phyloP scores from a whole-genome alignment of 2,329 filamentous ascomycete species.

The Penicillium frequentans region DNA sequence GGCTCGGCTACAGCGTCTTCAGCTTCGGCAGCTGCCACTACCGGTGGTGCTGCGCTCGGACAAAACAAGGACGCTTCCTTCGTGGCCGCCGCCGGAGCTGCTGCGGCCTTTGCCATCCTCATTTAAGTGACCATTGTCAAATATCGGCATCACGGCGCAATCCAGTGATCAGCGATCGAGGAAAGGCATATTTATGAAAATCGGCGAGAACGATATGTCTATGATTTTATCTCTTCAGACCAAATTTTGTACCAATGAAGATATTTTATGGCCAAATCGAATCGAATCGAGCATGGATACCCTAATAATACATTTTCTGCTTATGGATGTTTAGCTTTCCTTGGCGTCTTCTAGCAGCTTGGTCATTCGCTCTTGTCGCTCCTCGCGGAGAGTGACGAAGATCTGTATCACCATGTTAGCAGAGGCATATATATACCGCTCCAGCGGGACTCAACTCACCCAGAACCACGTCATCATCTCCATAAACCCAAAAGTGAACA shows the following conservation, averaged over 20 bases:
- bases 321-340: background rate
- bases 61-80: constrained; percentile 26
- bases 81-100: constrained; percentile 31
- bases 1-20: constrained; percentile 19
- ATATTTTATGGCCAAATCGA: background rate
- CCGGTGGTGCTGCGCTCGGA: constrained; percentile 20
- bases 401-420: constrained; percentile 25
- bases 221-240: background rate
- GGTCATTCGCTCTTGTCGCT: constrained; percentile 33
- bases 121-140: constrained; percentile 13
- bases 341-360: constrained; percentile 20
- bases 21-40: constrained; percentile 26
- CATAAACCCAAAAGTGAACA: constrained; percentile 82
- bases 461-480: constrained; percentile 88
- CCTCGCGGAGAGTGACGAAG: constrained; percentile 37
- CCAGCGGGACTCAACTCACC: constrained; percentile 48
- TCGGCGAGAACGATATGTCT: background rate
- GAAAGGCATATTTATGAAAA: background rate
- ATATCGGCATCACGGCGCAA: background rate
- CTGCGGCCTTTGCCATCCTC: constrained; percentile 31
- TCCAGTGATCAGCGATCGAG: background rate
- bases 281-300: background rate
- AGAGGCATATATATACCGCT: background rate
- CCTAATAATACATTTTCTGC: background rate
- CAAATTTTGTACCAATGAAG: background rate